A percentile compares a stretch with the other conserved stretches of the same genome.
Evolutionary conservation across 129 eudicot species (phyloP).

Genomic region (Flaveria robusta): DNA sequence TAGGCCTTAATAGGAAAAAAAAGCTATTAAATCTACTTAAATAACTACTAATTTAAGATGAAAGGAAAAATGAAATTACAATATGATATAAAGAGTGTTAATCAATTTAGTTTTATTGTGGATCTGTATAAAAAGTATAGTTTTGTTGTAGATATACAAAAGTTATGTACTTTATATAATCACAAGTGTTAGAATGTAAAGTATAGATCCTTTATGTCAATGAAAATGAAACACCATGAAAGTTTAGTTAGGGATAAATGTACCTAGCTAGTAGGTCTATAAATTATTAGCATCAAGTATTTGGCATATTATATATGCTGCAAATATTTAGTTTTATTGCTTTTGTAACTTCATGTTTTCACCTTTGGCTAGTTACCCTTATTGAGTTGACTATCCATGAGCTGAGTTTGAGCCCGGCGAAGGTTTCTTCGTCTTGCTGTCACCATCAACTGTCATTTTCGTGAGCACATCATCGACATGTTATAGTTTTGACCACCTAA

Average conservation of each 20-base stretch:
- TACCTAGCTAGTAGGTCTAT: no score
- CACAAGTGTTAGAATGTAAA: neutral
- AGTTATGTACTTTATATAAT: neutral
- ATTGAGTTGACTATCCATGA: neutral
- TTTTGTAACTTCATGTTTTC: neutral
- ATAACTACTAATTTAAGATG: conserved; percentile 1
- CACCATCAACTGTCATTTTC: no score
- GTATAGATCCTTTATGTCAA: neutral
- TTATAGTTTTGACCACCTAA: neutral
- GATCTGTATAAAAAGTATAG: neutral
- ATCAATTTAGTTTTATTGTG: neutral
- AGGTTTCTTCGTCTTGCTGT: no score
- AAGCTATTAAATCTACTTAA: neutral
- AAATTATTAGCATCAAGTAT: neutral
- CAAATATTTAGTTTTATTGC: neutral
- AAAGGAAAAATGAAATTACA: neutral
- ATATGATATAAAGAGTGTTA: neutral
- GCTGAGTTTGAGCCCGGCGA: neutral
- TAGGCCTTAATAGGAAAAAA: neutral
- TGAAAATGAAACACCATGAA: no score
- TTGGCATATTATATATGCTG: neutral
- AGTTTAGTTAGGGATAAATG: no score
- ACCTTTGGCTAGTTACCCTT: neutral
- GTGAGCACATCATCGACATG: neutral
- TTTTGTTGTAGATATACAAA: neutral